These are phyloP conservation scores for Papilionanthe hybrid DNA, from an alignment of 116 monocot genomes.

Conservation along the genomic window DNA sequence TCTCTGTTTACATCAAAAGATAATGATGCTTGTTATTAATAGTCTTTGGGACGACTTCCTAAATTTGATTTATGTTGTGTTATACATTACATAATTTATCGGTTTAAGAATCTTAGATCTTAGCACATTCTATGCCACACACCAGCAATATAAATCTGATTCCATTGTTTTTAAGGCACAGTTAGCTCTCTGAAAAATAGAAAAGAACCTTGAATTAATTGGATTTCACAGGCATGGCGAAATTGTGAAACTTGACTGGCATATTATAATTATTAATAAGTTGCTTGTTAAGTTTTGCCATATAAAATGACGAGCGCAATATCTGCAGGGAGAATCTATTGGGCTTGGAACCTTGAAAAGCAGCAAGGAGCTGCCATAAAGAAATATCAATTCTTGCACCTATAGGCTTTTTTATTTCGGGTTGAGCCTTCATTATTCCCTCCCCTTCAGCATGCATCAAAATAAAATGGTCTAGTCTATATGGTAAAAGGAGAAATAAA, in stretches of 20 bases:
- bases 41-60: too few species aligned
- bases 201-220: too few species aligned
- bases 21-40: too few species aligned
- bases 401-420: neutral
- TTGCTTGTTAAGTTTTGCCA: neutral
- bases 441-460: neutral
- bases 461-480: neutral
- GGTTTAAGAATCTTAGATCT: too few species aligned
- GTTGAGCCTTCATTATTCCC: neutral
- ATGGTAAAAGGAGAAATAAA: neutral
- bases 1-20: too few species aligned
- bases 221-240: neutral
- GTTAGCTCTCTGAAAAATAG: too few species aligned
- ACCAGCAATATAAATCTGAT: too few species aligned
- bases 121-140: too few species aligned
- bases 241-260: neutral
- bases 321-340: neutral
- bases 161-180: too few species aligned
- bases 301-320: neutral
- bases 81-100: too few species aligned
- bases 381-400: neutral
- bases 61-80: too few species aligned
- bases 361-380: neutral
- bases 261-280: neutral
- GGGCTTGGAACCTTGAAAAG: neutral